Evolutionary conservation across 768 basidiomycete species (phyloP), one percentile per base, ranked within the genome.

Genomic region (Phylloporus rhodoxanthus): DNA sequence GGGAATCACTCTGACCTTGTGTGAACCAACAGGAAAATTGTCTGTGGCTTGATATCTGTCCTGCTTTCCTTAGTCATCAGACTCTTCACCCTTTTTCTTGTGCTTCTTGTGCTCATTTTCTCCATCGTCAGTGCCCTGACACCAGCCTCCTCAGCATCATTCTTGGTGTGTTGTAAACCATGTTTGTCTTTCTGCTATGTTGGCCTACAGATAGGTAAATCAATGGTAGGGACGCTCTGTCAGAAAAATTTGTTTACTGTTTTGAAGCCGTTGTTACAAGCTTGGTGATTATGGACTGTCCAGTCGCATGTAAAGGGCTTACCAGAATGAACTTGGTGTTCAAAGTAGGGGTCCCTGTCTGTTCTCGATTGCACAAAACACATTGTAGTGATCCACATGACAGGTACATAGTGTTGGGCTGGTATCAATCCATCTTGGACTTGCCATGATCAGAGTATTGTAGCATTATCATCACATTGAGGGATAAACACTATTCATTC

Each of bases 71-170:
- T 57, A 47, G 51, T 57, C 21, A 2, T 5, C 4, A 51, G 51
- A 8, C 51, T 57, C 21, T 28, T 53, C 11, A 3, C 11, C 1
- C 48, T 45, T 15, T 36, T 57, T 14, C 20, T 57, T 8, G 0
- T 7, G 23, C 9, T 56, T 33, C 38, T 57, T 20, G 30, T 10
- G 4, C 55, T 55, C 13, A 20, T 57, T 13, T 19, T 57, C 11
- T 47, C 43, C 39, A 50, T 53, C 25, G 9, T 57, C 30, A 25
- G 15, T 36, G 32, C 13, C 19, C 32, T 57, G 7, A 48, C 8
- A 30, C 10, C 26, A 2, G 8, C 4, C 29, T 48, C 13, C 48
- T 57, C 10, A 10, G 14, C 10, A 23, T 11, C 6, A 36, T 57
- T 3, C 51, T 50, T 17, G 45, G 45, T 2, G 44, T 51, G 34